Evolutionary conservation across 2,329 filamentous ascomycete species (phyloP).

Genomic region (Xylaria sp.): DNA sequence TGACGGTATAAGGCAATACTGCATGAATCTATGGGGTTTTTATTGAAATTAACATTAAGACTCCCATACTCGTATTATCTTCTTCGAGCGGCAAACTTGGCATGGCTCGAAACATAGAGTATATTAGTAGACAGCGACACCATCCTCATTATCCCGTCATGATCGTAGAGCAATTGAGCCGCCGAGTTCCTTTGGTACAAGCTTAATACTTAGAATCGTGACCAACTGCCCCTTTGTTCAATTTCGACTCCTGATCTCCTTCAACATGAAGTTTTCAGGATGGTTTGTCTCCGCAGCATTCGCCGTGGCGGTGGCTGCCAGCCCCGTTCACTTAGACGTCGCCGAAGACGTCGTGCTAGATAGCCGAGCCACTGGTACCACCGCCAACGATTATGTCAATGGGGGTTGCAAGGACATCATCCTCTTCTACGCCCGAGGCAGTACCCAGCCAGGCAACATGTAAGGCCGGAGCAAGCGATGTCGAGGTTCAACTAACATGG

Average conservation of each 20-base stretch:
- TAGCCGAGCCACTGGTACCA: conserved; percentile 10
- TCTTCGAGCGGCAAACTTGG: neutral
- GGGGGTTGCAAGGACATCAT: conserved; percentile 10
- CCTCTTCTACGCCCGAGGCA: conserved; percentile 8
- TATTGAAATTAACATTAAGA: neutral
- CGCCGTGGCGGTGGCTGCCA: neutral
- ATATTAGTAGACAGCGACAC: neutral
- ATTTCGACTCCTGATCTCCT: neutral
- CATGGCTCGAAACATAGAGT: neutral
- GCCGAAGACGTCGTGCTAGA: neutral
- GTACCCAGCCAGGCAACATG: neutral
- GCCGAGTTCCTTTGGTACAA: neutral
- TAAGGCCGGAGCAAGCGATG: neutral
- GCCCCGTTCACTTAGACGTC: conserved; percentile 9
- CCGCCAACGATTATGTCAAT: conserved; percentile 11
- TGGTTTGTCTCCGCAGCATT: conserved; percentile 4
- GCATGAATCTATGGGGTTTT: neutral
- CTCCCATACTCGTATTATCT: neutral
- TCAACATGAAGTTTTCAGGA: conserved; percentile 1
- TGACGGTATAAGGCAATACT: neutral
- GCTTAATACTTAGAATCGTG: neutral
- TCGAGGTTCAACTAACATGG: neutral
- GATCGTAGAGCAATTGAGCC: neutral
- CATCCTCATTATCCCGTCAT: neutral
- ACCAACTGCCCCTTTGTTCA: neutral